Base-by-base conservation (phyloP, 129 eudicot genomes). In the Sambucus nigra region DNA sequence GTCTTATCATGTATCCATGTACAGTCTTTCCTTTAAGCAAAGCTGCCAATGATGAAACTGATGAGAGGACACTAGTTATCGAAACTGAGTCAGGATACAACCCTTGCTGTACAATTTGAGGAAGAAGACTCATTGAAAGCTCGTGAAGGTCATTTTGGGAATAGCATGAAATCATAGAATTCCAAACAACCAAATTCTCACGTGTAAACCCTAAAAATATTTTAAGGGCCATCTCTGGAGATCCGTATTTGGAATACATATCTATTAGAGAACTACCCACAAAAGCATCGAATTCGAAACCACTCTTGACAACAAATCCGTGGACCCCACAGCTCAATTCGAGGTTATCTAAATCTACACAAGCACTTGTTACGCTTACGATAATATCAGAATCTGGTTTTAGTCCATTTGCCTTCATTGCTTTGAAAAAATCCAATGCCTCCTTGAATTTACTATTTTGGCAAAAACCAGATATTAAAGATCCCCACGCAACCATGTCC, bases 401-500 rank as follows among this genome's bases (percentile, higher is more conserved):
- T 49, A 67, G 44, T 23, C 61, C 65, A 39, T 50, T 61, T 18
- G 60, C 33, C n/a, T 29, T 52, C 69, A 73, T 67, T 49, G 13
- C 51, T 25, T 59, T 60, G 40, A 18, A 73, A 17, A 73, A 48
- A 27, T 47, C 55, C 38, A 73, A 25, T 4, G 59, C 69, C 57
- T 60, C 65, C 32, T 55, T 39, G 18, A 56, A 66, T 42, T 67
- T 67, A 45, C 24, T 41, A 50, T 73, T 67, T 31, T 67, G 68
- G 47, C 66, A 54, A 51, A 13, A 39, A 7, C 69, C 79, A 3
- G 66, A 53, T 47, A 73, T 73, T 61, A 73, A 61, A 21, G 79
- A 61, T 7, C 79, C 79, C 79, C 79, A 73, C 11, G 74, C 63
- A 31, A 74, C 70, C 13, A 74, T 53, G 51, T 74, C 80, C 66